Percentiles rank a stretch among this genome's conserved stretches.
These are phyloP conservation scores for Pseudocercospora vitis DNA, from an alignment of 2,329 filamentous ascomycete genomes.

Conservation along the genomic window DNA sequence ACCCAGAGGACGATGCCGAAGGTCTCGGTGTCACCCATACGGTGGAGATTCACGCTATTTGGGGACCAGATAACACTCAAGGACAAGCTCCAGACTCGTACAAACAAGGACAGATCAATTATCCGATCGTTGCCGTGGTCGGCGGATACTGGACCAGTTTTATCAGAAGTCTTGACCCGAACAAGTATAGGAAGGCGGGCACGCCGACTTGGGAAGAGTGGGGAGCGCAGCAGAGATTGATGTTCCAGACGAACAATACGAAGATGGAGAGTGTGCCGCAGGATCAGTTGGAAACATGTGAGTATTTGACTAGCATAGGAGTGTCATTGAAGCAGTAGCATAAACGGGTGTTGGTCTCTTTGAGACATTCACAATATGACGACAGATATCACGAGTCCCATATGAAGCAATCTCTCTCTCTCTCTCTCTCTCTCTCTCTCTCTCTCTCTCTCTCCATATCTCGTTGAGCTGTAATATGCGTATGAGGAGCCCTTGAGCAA, in stretches of 20 bases:
- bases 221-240: conserved; percentile 36
- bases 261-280: conserved; percentile 41
- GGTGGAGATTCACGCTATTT: conserved; percentile 66
- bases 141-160: conserved; percentile 76
- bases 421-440: too few species aligned
- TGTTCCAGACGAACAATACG: conserved; percentile 43
- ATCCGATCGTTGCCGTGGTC: conserved; percentile 58
- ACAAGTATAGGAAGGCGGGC: conserved; percentile 50
- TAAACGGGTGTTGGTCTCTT: background rate
- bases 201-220: conserved; percentile 56
- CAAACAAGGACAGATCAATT: conserved; percentile 53
- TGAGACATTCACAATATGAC: too few species aligned
- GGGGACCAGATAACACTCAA: conserved; percentile 59
- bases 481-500: too few species aligned
- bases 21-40: conserved; percentile 64
- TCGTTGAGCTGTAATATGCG: too few species aligned
- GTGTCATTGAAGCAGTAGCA: conserved; percentile 50
- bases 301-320: conserved; percentile 53
- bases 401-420: too few species aligned
- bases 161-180: conserved; percentile 66
- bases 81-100: conserved; percentile 58
- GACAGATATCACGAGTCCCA: too few species aligned
- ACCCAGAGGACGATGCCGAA: conserved; percentile 52
- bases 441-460: too few species aligned
- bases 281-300: conserved; percentile 47